phyloP scores from a whole-genome alignment of 148 eudicot genomes.

The Chenopodium berlandieri region DNA sequence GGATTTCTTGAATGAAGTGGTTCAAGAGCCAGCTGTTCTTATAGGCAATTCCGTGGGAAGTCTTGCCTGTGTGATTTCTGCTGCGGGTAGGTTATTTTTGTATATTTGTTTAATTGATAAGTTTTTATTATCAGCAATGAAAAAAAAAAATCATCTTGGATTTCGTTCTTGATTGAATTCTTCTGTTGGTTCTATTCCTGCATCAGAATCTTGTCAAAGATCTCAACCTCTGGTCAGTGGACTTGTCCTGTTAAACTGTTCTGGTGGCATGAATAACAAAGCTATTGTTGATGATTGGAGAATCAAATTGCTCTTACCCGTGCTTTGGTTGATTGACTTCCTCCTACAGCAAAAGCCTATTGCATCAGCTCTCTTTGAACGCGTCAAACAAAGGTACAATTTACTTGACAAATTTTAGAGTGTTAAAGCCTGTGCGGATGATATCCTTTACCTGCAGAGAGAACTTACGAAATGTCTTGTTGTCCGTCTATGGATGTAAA shows the following conservation, averaged over 20 bases:
- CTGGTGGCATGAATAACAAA: constrained; percentile 99
- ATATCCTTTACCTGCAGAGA: constrained; percentile 46
- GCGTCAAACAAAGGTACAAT: constrained; percentile 59
- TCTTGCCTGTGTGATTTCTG: constrained; percentile 89
- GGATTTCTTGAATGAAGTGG: constrained; percentile 80
- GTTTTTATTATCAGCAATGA: not conserved
- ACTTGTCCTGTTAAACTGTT: constrained; percentile 81
- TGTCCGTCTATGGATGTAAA: constrained; percentile 78
- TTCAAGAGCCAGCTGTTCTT: constrained; percentile 71
- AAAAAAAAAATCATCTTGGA: not conserved
- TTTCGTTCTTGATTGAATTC: not conserved
- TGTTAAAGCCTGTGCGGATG: not conserved
- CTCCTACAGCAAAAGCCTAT: constrained; percentile 68
- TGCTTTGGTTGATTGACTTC: constrained; percentile 78
- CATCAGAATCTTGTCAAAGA: constrained; percentile 28
- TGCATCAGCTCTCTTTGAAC: constrained; percentile 74
- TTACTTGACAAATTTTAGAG: not conserved
- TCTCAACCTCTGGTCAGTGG: constrained; percentile 49
- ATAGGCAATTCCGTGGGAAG: constrained; percentile 96
- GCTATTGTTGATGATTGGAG: constrained; percentile 99
- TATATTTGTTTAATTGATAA: not conserved
- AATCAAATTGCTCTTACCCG: constrained; percentile 72
- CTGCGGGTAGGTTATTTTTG: constrained; percentile 53
- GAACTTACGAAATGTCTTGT: constrained; percentile 54
- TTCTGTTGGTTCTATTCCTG: constrained; percentile 15